Conservation (phyloP, 495 filamentous ascomycete species). For the Xylaria palmicola region DNA sequence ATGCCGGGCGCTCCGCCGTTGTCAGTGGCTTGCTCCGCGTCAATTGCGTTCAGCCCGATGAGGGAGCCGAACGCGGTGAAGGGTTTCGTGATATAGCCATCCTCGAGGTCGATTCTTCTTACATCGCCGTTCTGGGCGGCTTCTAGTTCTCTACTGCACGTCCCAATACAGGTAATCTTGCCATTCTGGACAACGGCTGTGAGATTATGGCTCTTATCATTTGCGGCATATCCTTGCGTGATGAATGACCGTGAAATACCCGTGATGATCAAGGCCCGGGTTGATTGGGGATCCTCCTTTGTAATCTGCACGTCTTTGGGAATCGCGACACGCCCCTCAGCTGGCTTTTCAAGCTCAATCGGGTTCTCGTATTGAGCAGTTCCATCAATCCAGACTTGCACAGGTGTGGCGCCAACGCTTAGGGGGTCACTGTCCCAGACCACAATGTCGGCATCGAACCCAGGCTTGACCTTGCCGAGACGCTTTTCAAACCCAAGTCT, state of each 20-base stretch:
- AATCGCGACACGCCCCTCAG: conserved; percentile 22
- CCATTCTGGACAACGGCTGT: conserved; percentile 47
- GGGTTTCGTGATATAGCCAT: conserved; percentile 56
- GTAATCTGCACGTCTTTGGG: conserved; percentile 29
- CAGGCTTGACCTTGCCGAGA: conserved; percentile 59
- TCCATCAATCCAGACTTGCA: conserved; percentile 67
- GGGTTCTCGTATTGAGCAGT: conserved; percentile 48
- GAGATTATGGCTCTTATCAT: conserved; percentile 19
- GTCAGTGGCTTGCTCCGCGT: conserved; percentile 48
- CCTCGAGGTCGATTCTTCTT: conserved; percentile 45
- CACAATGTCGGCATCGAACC: conserved; percentile 65
- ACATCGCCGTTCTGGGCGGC: conserved; percentile 27
- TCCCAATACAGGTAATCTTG: conserved; percentile 49
- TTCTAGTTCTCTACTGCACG: conserved; percentile 37
- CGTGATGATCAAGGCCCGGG: conserved; percentile 45
- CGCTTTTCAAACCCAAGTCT: conserved; percentile 57
- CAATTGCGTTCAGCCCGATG: conserved; percentile 59
- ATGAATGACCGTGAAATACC: conserved; percentile 47
- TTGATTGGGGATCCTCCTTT: conserved; percentile 34
- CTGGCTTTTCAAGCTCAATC: conserved; percentile 41
- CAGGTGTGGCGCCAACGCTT: conserved; percentile 57
- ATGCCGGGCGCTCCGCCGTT: conserved; percentile 37
- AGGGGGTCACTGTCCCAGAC: conserved; percentile 68
- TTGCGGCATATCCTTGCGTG: background rate
- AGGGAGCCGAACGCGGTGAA: conserved; percentile 53